Conservation (phyloP, 2,329 filamentous ascomycete genomes). For the Microsporum ferrugineum region DNA sequence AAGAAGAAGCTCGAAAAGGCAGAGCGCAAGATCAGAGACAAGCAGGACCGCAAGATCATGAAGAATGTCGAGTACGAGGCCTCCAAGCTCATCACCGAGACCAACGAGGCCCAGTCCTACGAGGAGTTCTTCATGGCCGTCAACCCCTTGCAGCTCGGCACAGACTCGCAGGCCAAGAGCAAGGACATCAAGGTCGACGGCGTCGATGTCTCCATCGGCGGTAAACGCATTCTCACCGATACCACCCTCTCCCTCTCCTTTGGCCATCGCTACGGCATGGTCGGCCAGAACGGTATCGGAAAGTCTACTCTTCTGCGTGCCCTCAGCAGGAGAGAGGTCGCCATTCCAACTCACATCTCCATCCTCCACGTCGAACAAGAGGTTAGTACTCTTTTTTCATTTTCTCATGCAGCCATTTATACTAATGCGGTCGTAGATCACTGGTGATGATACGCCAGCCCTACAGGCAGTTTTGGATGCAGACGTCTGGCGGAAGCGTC, state of each 20-base stretch:
- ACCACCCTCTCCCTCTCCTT: slow-evolving; percentile 84
- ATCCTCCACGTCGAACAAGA: slow-evolving; percentile 99
- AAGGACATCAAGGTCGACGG: slow-evolving; percentile 98
- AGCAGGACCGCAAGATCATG: slow-evolving; percentile 96
- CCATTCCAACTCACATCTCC: slow-evolving; percentile 93
- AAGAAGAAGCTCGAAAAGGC: slow-evolving; percentile 99
- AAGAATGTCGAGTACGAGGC: slow-evolving; percentile 98
- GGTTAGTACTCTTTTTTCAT: slow-evolving; percentile 38
- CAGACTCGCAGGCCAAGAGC: slow-evolving; percentile 64
- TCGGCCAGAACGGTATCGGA: slow-evolving; percentile 98
- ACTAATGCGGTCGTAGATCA: slow-evolving; percentile 48
- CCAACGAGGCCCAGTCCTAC: slow-evolving; percentile 78
- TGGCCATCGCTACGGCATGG: slow-evolving; percentile 87
- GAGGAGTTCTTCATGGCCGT: slow-evolving; percentile 99
- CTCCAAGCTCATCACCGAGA: slow-evolving; percentile 72
- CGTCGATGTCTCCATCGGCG: slow-evolving; percentile 86
- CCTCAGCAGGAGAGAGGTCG: slow-evolving; percentile 80
- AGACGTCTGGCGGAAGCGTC: slow-evolving; percentile 95
- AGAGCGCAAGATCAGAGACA: slow-evolving; percentile 91
- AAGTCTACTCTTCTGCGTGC: slow-evolving; percentile 91
- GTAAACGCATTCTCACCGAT: slow-evolving; percentile 78
- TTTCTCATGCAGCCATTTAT: neutral
- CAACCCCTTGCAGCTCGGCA: slow-evolving; percentile 83
- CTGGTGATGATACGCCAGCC: slow-evolving; percentile 87
- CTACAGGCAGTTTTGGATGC: slow-evolving; percentile 92